Percentiles rank a stretch among this genome's conserved stretches.
Evolutionary conservation across 768 basidiomycete species (phyloP).

Genomic region (Serendipita sp.): DNA sequence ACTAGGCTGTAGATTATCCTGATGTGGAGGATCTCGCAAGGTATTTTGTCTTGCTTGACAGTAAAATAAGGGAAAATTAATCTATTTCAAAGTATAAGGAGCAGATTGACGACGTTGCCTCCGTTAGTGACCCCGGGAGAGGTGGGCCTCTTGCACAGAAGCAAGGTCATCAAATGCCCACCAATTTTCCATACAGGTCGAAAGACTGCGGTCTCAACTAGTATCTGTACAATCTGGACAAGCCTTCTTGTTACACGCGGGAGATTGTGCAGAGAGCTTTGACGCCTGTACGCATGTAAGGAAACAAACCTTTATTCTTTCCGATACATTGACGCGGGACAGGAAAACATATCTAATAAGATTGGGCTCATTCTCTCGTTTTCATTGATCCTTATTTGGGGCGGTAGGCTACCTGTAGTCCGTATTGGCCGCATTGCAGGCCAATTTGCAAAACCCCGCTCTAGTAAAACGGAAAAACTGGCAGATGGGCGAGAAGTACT

Average conservation of each 20-base stretch:
- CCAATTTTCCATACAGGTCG: constrained; percentile 35
- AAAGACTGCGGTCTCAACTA: constrained; percentile 67
- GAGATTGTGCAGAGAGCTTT: constrained; percentile 95
- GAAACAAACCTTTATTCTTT: constrained; percentile 8
- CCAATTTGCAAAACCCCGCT: constrained; percentile 90
- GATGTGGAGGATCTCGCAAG: constrained; percentile 32
- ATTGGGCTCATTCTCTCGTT: constrained; percentile 87
- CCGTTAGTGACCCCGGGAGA: constrained; percentile 88
- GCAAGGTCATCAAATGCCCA: background rate
- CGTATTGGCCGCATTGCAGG: constrained; percentile 87
- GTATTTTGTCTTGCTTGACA: constrained; percentile 20
- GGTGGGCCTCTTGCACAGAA: constrained; percentile 30
- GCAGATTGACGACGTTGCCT: constrained; percentile 60
- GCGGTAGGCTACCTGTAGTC: constrained; percentile 83
- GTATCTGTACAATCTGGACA: constrained; percentile 66
- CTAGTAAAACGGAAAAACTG: constrained; percentile 63
- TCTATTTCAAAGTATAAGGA: constrained; percentile 39
- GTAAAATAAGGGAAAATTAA: background rate
- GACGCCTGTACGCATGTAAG: constrained; percentile 73
- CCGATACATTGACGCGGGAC: constrained; percentile 8
- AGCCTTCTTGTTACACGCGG: constrained; percentile 90
- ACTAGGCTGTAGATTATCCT: constrained; percentile 54
- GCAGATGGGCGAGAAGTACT: constrained; percentile 51
- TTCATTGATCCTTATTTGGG: constrained; percentile 89
- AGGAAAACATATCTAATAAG: constrained; percentile 79